Conservation (phyloP, 2,329 filamentous ascomycete species). For the Graphilbum ipis-grandicollis region DNA sequence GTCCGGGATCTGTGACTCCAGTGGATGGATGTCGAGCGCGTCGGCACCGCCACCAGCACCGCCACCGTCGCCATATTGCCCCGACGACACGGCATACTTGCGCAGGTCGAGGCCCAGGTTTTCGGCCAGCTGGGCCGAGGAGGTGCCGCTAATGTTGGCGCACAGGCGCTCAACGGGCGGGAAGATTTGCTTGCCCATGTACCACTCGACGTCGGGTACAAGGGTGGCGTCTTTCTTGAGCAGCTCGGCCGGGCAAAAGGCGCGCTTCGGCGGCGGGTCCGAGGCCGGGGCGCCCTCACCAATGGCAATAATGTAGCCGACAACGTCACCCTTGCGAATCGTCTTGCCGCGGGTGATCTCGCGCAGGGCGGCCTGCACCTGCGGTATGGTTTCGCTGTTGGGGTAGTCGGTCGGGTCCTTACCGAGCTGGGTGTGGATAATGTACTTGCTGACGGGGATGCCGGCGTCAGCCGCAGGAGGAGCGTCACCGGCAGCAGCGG, state of each 20-base stretch:
- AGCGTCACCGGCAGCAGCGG: too few relatives aligned
- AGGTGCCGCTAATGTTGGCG: constrained; percentile 86
- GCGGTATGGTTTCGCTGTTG: constrained; percentile 87
- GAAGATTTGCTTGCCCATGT: constrained; percentile 95
- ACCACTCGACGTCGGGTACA: constrained; percentile 88
- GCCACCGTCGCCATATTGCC: constrained; percentile 28
- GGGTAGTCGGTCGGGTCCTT: constrained; percentile 89
- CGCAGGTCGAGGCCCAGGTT: constrained; percentile 81
- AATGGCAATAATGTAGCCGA: constrained; percentile 79
- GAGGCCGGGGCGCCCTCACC: constrained; percentile 28
- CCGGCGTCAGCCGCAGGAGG: constrained; percentile 18
- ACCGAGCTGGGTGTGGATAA: constrained; percentile 93
- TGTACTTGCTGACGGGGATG: constrained; percentile 67
- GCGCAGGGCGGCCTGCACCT: constrained; percentile 85
- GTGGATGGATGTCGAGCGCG: constrained; percentile 60
- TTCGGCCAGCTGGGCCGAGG: constrained; percentile 75
- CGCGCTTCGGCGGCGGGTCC: constrained; percentile 69
- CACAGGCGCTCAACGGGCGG: constrained; percentile 95
- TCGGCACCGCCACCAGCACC: constrained; percentile 28
- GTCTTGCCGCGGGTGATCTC: constrained; percentile 75
- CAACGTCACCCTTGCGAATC: constrained; percentile 85
- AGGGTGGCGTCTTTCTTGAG: constrained; percentile 59
- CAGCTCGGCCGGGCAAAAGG: constrained; percentile 73
- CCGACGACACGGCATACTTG: constrained; percentile 48
- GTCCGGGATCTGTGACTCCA: constrained; percentile 90